phyloP scores from a whole-genome alignment of 169 alveolate species.

The Plasmodium vinckei region DNA sequence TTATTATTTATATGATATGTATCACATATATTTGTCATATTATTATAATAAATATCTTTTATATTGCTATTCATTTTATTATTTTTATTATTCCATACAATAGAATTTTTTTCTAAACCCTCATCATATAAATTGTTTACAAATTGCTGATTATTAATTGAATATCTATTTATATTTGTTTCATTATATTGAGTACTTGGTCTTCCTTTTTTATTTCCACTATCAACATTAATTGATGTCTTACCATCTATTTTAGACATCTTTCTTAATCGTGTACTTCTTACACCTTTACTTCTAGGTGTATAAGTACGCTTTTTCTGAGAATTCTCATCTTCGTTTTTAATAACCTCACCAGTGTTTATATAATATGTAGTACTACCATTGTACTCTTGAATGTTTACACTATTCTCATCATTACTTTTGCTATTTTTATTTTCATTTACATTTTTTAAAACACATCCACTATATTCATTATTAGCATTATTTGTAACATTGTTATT shows the following conservation, averaged over 20 bases:
- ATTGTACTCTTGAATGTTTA: background rate
- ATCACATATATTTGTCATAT: background rate
- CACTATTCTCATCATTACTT: background rate
- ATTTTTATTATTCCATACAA: background rate
- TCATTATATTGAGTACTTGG: no score
- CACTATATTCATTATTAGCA: no score
- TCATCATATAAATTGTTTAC: background rate
- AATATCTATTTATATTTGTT: no score
- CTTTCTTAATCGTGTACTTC: background rate
- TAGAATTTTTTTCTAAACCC: no score
- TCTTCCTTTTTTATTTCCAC: background rate
- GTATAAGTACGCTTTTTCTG: conserved; percentile 1
- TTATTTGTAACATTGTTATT: conserved; percentile 2
- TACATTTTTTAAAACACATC: no score
- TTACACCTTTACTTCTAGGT: background rate
- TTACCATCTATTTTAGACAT: background rate
- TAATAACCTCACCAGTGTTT: background rate
- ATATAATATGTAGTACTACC: background rate
- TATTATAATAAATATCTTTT: background rate
- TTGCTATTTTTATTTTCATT: background rate
- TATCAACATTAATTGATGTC: background rate
- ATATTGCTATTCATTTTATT: background rate
- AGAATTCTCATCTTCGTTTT: background rate
- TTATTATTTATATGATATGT: no score
- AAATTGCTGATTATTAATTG: background rate